Conservation (phyloP, 2,329 filamentous ascomycete species). For the Botrytis medusae region DNA sequence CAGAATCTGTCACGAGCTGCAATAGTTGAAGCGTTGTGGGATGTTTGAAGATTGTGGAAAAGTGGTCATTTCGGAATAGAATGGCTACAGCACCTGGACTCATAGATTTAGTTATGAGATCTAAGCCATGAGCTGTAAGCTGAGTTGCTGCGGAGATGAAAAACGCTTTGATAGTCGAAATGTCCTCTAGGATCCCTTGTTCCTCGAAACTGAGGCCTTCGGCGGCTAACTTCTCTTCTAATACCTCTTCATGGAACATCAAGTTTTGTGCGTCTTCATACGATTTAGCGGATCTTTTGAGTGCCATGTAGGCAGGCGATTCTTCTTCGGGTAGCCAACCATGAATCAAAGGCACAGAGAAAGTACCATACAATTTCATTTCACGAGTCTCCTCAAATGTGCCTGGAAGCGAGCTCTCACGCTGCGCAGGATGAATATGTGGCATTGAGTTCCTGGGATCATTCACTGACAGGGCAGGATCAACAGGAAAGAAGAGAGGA, state of each 20-base stretch:
- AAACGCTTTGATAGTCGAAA: constrained; percentile 80
- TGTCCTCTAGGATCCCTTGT: constrained; percentile 78
- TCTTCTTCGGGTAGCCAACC: constrained; percentile 79
- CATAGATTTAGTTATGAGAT: constrained; percentile 69
- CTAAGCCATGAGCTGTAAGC: constrained; percentile 77
- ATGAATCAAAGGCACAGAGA: constrained; percentile 84
- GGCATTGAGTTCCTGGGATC: constrained; percentile 51
- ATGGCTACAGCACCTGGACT: constrained; percentile 81
- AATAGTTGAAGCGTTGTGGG: constrained; percentile 73
- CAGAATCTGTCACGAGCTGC: constrained; percentile 87
- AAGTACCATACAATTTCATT: constrained; percentile 88
- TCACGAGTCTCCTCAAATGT: constrained; percentile 85
- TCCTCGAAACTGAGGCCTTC: constrained; percentile 68
- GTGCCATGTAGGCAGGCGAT: constrained; percentile 66
- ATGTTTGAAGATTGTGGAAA: constrained; percentile 89
- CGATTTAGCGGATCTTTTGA: constrained; percentile 73
- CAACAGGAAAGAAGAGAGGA: constrained; percentile 72
- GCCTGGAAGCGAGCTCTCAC: constrained; percentile 57
- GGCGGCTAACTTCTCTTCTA: constrained; percentile 73
- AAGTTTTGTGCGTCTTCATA: constrained; percentile 93
- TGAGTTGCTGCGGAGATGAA: constrained; percentile 81
- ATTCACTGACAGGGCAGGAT: constrained; percentile 39
- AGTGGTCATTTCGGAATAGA: constrained; percentile 95
- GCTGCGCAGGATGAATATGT: constrained; percentile 52
- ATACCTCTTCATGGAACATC: constrained; percentile 82